Conservation (phyloP, 805 yeast genomes). For the Naumovozyma castellii region DNA sequence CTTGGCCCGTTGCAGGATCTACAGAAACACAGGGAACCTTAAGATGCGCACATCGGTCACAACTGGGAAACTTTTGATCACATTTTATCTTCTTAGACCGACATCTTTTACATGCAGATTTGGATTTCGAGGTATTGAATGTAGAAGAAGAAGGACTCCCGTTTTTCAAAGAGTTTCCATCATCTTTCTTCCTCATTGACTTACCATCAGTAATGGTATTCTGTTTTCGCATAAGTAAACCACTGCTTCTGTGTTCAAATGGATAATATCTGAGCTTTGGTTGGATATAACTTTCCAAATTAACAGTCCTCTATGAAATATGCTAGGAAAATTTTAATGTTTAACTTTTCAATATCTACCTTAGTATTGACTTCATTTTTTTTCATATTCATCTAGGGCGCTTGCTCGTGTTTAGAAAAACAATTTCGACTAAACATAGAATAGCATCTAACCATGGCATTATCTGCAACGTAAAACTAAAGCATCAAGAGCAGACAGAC, state of each 20-base stretch:
- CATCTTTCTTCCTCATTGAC: background rate
- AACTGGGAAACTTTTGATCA: conserved; percentile 48
- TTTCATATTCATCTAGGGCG: too few species aligned
- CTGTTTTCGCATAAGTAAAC: background rate
- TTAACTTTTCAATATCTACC: too few species aligned
- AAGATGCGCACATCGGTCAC: conserved; percentile 48
- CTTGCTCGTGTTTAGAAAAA: too few species aligned
- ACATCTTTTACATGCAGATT: conserved; percentile 82
- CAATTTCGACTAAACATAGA: too few species aligned
- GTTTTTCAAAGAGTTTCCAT: background rate
- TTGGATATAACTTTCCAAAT: too few species aligned
- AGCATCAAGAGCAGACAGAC: background rate
- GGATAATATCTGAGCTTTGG: background rate
- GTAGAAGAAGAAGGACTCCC: conserved; percentile 24
- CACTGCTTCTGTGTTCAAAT: background rate
- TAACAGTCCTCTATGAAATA: too few species aligned
- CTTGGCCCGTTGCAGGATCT: conserved; percentile 84
- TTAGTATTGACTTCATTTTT: too few species aligned
- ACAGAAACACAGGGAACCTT: conserved; percentile 69
- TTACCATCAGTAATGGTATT: background rate
- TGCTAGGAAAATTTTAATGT: too few species aligned
- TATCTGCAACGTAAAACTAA: too few species aligned
- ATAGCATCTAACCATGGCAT: too few species aligned
- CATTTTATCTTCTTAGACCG: conserved; percentile 58
- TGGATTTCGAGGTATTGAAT: conserved; percentile 53